A percentile compares a stretch with the other conserved stretches of the same genome.
phyloP scores from a whole-genome alignment of 2,329 filamentous ascomycete species.

The Trichocomaceae sp. region DNA sequence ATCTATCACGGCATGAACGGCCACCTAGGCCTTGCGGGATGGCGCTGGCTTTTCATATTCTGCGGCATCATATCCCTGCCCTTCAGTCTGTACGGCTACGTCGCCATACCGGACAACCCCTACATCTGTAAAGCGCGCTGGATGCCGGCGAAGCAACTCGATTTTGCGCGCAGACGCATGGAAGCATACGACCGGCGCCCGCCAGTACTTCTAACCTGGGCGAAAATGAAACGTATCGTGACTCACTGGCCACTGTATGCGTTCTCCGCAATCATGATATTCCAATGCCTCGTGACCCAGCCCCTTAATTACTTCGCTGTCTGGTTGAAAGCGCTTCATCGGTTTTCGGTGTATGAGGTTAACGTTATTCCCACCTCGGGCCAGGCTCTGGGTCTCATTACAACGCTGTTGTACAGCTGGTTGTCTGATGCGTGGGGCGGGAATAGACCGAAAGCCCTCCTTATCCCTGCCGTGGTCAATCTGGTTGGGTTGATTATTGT shows the following conservation, averaged over 20 bases:
- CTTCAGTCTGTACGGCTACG: slow-evolving; percentile 22
- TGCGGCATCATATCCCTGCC: slow-evolving; percentile 25
- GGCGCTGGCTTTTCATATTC: slow-evolving; percentile 27
- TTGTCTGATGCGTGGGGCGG: slow-evolving; percentile 17
- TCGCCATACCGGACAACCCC: slow-evolving; percentile 29
- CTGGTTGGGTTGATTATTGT: slow-evolving; percentile 19
- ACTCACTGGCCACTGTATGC: slow-evolving; percentile 17
- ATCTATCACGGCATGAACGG: slow-evolving; percentile 17
- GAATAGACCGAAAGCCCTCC: slow-evolving; percentile 15
- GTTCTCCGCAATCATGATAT: slow-evolving; percentile 16
- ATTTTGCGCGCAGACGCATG: slow-evolving; percentile 11
- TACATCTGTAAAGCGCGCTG: slow-evolving; percentile 23
- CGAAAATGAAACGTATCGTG: slow-evolving; percentile 16
- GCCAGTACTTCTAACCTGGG: slow-evolving; percentile 13
- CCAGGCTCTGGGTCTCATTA: slow-evolving; percentile 14
- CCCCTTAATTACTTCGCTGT: slow-evolving; percentile 18
- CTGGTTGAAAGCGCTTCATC: slow-evolving; percentile 16
- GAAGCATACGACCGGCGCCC: slow-evolving; percentile 13
- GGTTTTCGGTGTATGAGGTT: slow-evolving; percentile 19
- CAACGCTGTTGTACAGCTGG: slow-evolving; percentile 16
- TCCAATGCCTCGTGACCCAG: slow-evolving; percentile 17
- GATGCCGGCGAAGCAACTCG: slow-evolving; percentile 12
- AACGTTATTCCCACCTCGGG: slow-evolving; percentile 18
- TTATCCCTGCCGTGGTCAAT: slow-evolving; percentile 18
- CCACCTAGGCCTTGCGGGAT: slow-evolving; percentile 21